Evolutionary conservation across 495 filamentous ascomycete genomes (phyloP).

Genomic region (Annulohypoxylon maeteangense): DNA sequence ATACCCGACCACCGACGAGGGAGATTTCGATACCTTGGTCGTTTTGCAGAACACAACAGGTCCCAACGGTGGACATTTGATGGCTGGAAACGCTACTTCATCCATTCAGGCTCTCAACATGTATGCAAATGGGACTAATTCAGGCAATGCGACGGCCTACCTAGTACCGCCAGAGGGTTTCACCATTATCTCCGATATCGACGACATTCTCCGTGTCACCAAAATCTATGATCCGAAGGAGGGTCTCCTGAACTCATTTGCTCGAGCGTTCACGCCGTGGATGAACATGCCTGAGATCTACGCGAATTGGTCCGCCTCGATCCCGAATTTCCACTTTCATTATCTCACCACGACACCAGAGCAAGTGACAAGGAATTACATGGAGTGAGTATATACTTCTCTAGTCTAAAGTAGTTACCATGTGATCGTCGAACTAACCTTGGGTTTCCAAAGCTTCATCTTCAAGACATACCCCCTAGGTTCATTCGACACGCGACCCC

Average conservation of each 20-base stretch:
- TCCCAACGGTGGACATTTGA: slow-evolving; percentile 56
- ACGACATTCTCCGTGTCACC: slow-evolving; percentile 83
- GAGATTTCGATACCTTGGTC: slow-evolving; percentile 78
- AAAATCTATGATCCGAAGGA: slow-evolving; percentile 80
- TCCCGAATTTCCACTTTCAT: slow-evolving; percentile 79
- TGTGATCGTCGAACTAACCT: background rate
- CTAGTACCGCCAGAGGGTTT: slow-evolving; percentile 74
- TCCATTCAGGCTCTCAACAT: slow-evolving; percentile 73
- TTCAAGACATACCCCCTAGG: slow-evolving; percentile 76
- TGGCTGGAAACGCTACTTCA: slow-evolving; percentile 68
- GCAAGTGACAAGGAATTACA: slow-evolving; percentile 79
- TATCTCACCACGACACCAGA: slow-evolving; percentile 87
- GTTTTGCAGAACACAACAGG: slow-evolving; percentile 62
- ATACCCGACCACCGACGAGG: slow-evolving; percentile 67
- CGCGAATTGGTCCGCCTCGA: slow-evolving; percentile 68
- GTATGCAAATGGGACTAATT: slow-evolving; percentile 68
- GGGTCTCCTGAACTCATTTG: slow-evolving; percentile 81
- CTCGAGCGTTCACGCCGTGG: slow-evolving; percentile 74
- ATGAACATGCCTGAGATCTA: slow-evolving; percentile 83
- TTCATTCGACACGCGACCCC: slow-evolving; percentile 78
- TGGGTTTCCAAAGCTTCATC: slow-evolving; percentile 62
- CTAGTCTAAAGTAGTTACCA: background rate
- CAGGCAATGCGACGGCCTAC: slow-evolving; percentile 80
- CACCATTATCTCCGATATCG: slow-evolving; percentile 79
- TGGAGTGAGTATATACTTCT: slow-evolving; percentile 57